Percentiles rank a stretch among this genome's conserved stretches.
Evolutionary conservation across 257 asterid genomes (phyloP).

Genomic region (Solanum virginianum): DNA sequence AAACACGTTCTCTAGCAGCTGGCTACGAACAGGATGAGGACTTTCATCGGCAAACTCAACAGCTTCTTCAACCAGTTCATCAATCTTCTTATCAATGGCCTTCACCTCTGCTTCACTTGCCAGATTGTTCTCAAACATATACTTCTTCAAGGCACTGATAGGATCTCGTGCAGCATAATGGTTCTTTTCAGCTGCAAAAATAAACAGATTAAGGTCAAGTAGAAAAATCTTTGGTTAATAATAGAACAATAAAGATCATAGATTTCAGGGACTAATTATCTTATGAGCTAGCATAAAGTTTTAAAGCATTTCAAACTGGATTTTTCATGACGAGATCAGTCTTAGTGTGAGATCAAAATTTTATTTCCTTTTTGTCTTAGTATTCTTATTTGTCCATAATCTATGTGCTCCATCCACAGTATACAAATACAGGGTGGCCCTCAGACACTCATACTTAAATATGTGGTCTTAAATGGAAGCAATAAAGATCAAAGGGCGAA

Average conservation of each 20-base stretch:
- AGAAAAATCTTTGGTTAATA: neutral
- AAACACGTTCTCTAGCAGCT: conserved; percentile 84
- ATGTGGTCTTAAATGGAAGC: neutral
- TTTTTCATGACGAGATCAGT: neutral
- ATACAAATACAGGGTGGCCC: neutral
- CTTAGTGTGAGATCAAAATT: neutral
- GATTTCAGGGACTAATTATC: neutral
- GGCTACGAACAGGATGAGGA: conserved; percentile 75
- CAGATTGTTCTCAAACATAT: conserved; percentile 57
- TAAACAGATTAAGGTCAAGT: neutral
- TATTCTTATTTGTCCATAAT: neutral
- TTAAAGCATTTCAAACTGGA: neutral
- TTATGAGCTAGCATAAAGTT: neutral
- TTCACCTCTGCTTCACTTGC: conserved; percentile 64
- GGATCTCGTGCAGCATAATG: conserved; percentile 85
- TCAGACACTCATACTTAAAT: neutral
- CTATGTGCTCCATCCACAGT: neutral
- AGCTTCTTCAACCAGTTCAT: conserved; percentile 73
- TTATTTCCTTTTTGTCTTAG: neutral
- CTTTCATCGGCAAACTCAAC: conserved; percentile 88
- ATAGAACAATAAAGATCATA: neutral
- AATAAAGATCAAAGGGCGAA: neutral
- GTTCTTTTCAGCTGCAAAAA: conserved; percentile 82
- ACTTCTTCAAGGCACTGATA: conserved; percentile 63
- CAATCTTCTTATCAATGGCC: conserved; percentile 81